A percentile compares a stretch with the other conserved stretches of the same genome.
phyloP scores from a whole-genome alignment of 257 asterid genomes.

The Nicotiana attenuata region DNA sequence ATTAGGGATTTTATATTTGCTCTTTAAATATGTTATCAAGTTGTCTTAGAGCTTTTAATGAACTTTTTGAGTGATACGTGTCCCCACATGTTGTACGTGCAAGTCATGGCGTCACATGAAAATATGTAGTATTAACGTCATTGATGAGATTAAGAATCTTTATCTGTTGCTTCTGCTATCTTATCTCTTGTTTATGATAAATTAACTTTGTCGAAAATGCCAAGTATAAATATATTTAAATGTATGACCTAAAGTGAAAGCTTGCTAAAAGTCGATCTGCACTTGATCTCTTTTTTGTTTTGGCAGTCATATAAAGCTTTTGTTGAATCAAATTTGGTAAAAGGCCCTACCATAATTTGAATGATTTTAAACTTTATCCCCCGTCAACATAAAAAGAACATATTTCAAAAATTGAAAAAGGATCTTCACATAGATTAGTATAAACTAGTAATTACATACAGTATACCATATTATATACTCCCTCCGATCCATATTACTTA shows the following conservation, averaged over 20 bases:
- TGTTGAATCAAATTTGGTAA: neutral
- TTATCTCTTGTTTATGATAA: constrained; percentile 25
- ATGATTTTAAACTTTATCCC: too few species aligned
- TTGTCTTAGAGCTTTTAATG: neutral
- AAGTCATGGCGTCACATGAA: constrained; percentile 28
- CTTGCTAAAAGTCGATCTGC: neutral
- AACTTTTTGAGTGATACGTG: neutral
- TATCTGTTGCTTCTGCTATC: constrained; percentile 19
- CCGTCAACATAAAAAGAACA: too few species aligned
- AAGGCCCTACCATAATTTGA: neutral
- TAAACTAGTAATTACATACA: too few species aligned
- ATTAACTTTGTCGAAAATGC: neutral
- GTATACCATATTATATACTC: too few species aligned
- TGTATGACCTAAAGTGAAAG: neutral
- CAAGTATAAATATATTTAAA: neutral
- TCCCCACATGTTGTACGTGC: constrained; percentile 42
- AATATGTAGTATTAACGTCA: constrained; percentile 26
- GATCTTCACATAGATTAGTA: too few species aligned
- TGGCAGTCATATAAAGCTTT: neutral
- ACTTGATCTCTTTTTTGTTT: neutral
- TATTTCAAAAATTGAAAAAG: too few species aligned
- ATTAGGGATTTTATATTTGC: neutral
- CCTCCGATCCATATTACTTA: too few species aligned
- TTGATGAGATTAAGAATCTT: constrained; percentile 13
- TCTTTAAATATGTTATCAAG: neutral